Base-by-base conservation (phyloP, 495 filamentous ascomycete genomes). In the Hypoxylon subgilvum region DNA sequence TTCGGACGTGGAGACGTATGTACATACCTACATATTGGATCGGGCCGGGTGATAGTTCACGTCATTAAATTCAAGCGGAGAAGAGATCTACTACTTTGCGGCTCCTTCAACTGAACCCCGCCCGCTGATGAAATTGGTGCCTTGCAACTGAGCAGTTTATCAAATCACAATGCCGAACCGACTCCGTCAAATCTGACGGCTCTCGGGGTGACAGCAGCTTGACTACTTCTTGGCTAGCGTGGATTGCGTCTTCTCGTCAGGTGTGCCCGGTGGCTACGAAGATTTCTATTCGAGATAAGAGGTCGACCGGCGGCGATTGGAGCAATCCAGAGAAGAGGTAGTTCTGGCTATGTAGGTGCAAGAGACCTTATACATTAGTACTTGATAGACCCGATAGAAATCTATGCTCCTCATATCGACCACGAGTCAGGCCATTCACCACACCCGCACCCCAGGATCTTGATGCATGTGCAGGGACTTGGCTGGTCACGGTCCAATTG, bases 391-490 rank as follows among this genome's bases (percentile, higher is more conserved):
- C 42, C 42, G 32, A 9, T n/a, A 22, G n/a, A 5, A 12, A 25
- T n/a, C 30, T 27, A 6, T 53, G 5, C 28, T 62, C 40, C 40
- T 46, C 52, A 57, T 22, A 38, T 32, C 36, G 23, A 19, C 34
- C 27, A 38, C 60, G 42, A 63, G 59, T 63, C 60, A 63, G 61
- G 19, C 53, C 53, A 63, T 58, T 58, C 61, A 63, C 60, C 52
- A 48, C 53, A 27, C 8, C 39, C 40, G 16, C 21, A 40, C 21
- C 28, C 47, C 23, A 30, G 21, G 53, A 43, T 41, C 41, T 51
- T 21, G 21, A 25, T 57, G 46, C 59, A 57, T 21, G 47, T 51
- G 36, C 41, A 53, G 48, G 57, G 44, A 25, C 47, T 39, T 13
- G 19, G 40, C 9, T 23, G 18, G 18, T 22, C 14, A n/a, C 28